Conservation (phyloP, 2,329 filamentous ascomycete genomes). For the Alternaria rosae region DNA sequence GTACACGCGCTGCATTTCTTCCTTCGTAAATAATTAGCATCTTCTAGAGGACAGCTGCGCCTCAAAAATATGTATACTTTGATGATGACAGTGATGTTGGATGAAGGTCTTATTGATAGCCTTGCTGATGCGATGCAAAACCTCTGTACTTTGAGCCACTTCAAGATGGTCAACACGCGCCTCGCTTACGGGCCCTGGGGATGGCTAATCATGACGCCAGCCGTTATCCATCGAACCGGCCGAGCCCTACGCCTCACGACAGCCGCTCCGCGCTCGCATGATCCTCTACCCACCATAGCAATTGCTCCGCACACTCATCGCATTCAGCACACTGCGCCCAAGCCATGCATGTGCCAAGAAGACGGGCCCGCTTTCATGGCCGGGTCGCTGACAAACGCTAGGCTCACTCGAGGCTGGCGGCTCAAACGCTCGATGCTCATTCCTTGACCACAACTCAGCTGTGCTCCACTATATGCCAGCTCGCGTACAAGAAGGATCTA, state of each 20-base stretch:
- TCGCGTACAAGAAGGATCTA: not conserved
- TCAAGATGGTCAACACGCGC: not conserved
- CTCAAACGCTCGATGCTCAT: constrained; percentile 7
- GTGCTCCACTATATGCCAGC: constrained; percentile 3
- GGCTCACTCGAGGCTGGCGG: constrained; percentile 3
- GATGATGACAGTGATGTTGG: not conserved
- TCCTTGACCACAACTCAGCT: constrained; percentile 14
- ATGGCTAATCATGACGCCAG: constrained; percentile 1
- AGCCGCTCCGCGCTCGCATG: constrained; percentile 6
- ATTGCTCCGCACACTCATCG: constrained; percentile 1
- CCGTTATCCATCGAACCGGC: not conserved
- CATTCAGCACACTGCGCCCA: constrained; percentile 5
- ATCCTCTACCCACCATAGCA: not conserved
- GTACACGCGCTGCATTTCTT: not conserved
- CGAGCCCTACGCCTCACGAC: not conserved
- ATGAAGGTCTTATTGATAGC: not conserved
- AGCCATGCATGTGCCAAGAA: constrained; percentile 9
- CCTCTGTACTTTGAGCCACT: constrained; percentile 5
- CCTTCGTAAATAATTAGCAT: not conserved
- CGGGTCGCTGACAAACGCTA: not conserved
- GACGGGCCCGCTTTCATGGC: not conserved
- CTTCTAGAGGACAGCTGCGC: not conserved
- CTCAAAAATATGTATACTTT: not conserved
- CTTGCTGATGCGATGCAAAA: not conserved
- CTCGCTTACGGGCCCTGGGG: not conserved